These are phyloP conservation scores for Trichoderma brevicompactum DNA, from an alignment of 2,329 filamentous ascomycete genomes.

Conservation along the genomic window DNA sequence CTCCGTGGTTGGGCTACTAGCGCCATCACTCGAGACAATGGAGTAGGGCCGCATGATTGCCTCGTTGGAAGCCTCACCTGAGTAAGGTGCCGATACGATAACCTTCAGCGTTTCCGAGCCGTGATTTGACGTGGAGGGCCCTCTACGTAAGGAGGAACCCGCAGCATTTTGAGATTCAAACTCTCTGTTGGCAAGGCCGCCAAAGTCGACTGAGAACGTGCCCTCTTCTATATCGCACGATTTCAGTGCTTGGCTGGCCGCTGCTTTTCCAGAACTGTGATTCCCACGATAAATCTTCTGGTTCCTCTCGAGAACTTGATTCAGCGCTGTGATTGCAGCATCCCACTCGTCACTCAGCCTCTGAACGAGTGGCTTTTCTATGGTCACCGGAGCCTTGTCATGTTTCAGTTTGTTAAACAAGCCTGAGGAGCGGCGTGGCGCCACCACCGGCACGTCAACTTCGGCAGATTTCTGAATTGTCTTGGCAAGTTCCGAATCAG, in stretches of 20 bases:
- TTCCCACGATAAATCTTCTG: slow-evolving; percentile 37
- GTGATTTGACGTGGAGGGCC: slow-evolving; percentile 17
- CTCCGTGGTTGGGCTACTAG: slow-evolving; percentile 44
- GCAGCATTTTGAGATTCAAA: slow-evolving; percentile 38
- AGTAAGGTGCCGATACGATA: slow-evolving; percentile 25
- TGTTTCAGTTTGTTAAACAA: slow-evolving; percentile 41
- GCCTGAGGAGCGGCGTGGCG: slow-evolving; percentile 42
- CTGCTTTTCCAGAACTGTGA: background rate
- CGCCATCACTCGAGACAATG: slow-evolving; percentile 44
- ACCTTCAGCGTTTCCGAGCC: slow-evolving; percentile 23
- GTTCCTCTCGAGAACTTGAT: slow-evolving; percentile 45
- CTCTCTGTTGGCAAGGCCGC: slow-evolving; percentile 44
- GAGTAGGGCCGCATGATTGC: slow-evolving; percentile 31
- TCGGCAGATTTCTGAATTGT: slow-evolving; percentile 44
- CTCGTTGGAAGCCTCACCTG: slow-evolving; percentile 2
- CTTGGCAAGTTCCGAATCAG: slow-evolving; percentile 43
- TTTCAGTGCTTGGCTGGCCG: slow-evolving; percentile 31
- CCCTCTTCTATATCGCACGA: slow-evolving; percentile 25
- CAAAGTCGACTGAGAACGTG: slow-evolving; percentile 43
- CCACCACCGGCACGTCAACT: slow-evolving; percentile 36
- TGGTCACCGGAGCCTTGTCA: slow-evolving; percentile 38
- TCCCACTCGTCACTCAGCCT: slow-evolving; percentile 49
- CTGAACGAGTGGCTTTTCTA: slow-evolving; percentile 43
- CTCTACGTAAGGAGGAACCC: slow-evolving; percentile 27
- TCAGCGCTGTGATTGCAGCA: slow-evolving; percentile 40